These are phyloP conservation scores for Teunomyces stri DNA, from an alignment of 805 yeast genomes.

Conservation along the genomic window DNA sequence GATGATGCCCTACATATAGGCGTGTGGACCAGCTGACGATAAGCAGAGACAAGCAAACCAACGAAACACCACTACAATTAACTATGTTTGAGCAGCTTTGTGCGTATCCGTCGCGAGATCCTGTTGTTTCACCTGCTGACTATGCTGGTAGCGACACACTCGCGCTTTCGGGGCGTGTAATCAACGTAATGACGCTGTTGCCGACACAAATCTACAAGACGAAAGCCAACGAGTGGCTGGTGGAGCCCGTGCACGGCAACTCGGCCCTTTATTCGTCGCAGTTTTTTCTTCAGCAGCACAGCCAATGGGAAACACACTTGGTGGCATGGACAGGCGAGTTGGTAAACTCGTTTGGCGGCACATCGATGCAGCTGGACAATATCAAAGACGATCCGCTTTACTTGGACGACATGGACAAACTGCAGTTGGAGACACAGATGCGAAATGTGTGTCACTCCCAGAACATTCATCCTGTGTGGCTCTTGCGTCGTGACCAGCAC, in stretches of 20 bases:
- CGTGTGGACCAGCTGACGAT: background rate
- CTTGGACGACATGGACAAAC: constrained; percentile 54
- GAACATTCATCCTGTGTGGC: constrained; percentile 83
- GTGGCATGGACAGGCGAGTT: constrained; percentile 97
- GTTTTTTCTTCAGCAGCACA: constrained; percentile 56
- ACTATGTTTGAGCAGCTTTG: constrained; percentile 14
- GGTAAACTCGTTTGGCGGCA: constrained; percentile 25
- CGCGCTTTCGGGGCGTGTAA: constrained; percentile 60
- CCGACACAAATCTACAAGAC: constrained; percentile 58
- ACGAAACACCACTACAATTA: background rate
- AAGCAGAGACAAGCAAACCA: background rate
- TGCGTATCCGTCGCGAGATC: constrained; percentile 18
- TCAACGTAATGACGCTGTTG: constrained; percentile 64
- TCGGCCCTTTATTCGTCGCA: constrained; percentile 81
- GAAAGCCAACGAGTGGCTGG: constrained; percentile 47
- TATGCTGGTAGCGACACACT: constrained; percentile 24
- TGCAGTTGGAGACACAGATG: constrained; percentile 46
- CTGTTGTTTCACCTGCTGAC: constrained; percentile 28
- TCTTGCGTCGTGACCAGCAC: constrained; percentile 70
- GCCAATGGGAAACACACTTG: constrained; percentile 83
- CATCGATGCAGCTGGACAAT: constrained; percentile 21
- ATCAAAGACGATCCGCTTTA: constrained; percentile 58
- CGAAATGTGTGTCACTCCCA: constrained; percentile 45
- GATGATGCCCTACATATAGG: background rate
- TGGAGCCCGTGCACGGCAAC: constrained; percentile 71